Conservation (phyloP, 306 rosid species). For the Vigna reflexopilosa region DNA sequence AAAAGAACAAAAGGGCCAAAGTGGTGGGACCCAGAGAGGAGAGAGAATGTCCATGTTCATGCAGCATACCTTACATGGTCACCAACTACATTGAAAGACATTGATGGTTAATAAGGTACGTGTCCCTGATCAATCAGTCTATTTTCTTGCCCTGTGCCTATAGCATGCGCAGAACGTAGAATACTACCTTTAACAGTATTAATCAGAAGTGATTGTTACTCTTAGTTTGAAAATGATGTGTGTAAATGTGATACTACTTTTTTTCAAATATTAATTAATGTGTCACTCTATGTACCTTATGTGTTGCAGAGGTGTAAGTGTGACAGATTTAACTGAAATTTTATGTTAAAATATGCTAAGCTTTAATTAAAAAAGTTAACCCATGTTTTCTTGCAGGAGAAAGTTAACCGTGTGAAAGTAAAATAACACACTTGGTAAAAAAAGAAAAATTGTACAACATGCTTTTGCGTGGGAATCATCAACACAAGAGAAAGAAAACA, state of each 20-base stretch:
- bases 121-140: constrained; percentile 52
- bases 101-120: constrained; percentile 50
- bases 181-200: constrained; percentile 47
- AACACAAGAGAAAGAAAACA: background rate
- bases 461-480: constrained; percentile 1
- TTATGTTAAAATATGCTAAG: background rate
- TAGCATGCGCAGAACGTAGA: constrained; percentile 65
- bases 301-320: background rate
- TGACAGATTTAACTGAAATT: background rate
- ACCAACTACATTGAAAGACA: constrained; percentile 48
- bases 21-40: constrained; percentile 43
- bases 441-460: background rate
- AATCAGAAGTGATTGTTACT: constrained; percentile 49
- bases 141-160: constrained; percentile 56
- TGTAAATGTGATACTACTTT: constrained; percentile 9
- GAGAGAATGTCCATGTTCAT: constrained; percentile 41
- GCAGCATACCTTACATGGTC: constrained; percentile 10
- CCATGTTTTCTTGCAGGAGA: too few relatives aligned
- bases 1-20: constrained; percentile 38
- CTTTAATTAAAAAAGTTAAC: background rate
- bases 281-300: background rate
- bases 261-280: background rate
- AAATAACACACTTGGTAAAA: background rate
- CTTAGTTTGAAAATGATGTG: constrained; percentile 55
- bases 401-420: background rate